A percentile compares a stretch with the other conserved stretches of the same genome.
phyloP scores from a whole-genome alignment of 2,329 filamentous ascomycete genomes.

The Fusarium sp. region DNA sequence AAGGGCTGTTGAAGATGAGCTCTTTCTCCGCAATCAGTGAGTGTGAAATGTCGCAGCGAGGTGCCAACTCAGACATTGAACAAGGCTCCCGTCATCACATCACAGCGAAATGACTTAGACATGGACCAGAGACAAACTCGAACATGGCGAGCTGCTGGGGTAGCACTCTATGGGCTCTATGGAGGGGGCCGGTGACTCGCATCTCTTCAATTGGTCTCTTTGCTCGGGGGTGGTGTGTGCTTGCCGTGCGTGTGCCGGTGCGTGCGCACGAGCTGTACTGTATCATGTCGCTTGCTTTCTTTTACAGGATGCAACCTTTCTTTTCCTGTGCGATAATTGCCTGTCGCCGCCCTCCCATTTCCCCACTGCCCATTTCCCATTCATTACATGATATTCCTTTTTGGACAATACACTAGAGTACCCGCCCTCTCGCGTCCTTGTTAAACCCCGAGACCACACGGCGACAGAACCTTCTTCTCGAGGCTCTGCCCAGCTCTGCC shows the following conservation, averaged over 20 bases:
- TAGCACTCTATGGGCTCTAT: not conserved
- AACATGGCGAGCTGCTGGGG: not conserved
- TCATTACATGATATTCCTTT: not conserved
- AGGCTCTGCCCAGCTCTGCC: not conserved
- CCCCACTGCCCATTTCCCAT: not conserved
- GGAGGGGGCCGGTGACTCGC: not conserved
- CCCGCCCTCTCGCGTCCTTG: constrained; percentile 1
- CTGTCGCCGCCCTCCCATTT: not conserved
- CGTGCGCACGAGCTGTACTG: not conserved
- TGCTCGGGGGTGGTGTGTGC: not conserved
- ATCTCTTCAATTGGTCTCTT: not conserved
- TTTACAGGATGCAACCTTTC: constrained; percentile 11
- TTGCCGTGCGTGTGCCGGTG: not conserved
- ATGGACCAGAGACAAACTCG: constrained; percentile 2
- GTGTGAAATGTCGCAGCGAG: not conserved
- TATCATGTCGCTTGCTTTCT: constrained; percentile 19
- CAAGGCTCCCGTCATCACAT: not conserved
- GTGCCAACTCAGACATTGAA: not conserved
- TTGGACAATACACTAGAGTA: not conserved
- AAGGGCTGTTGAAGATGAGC: not conserved
- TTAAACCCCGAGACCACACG: constrained; percentile 12
- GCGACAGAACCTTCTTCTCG: not conserved
- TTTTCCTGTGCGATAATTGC: constrained; percentile 17
- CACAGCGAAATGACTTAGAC: not conserved
- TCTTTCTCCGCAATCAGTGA: not conserved